A percentile compares a stretch with the other conserved stretches of the same genome.
Evolutionary conservation across 75 land plant species (phyloP).

Genomic region (Cryptomeria japonica): DNA sequence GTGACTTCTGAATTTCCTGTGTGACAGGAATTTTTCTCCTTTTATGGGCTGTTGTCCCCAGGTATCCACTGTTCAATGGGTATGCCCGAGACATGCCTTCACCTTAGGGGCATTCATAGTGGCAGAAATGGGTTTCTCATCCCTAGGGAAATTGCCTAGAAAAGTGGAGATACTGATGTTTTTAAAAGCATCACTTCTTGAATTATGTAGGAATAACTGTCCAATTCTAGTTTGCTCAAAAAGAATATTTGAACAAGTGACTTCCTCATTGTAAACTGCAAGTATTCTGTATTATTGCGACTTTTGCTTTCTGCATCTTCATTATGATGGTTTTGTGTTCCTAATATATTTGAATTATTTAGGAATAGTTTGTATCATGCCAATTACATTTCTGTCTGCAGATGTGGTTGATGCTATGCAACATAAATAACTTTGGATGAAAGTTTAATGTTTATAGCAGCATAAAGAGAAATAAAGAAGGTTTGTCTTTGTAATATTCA

Average conservation of each 20-base stretch:
- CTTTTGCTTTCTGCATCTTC: not conserved
- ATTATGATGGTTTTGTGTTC: not conserved
- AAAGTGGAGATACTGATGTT: not conserved
- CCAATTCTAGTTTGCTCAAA: not conserved
- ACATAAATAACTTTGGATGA: not conserved
- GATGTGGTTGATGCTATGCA: not conserved
- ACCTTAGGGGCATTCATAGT: not conserved
- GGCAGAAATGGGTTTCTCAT: not conserved
- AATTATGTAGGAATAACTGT: not conserved
- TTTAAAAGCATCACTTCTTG: not conserved
- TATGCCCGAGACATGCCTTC: not conserved
- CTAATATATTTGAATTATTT: not conserved
- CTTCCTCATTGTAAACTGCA: not conserved
- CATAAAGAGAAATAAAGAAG: not conserved
- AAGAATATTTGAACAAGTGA: not conserved
- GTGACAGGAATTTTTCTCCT: not conserved
- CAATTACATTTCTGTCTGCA: not conserved
- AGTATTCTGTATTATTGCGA: not conserved
- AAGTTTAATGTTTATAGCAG: not conserved
- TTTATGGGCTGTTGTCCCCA: not conserved
- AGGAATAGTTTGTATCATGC: not conserved
- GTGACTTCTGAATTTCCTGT: not conserved
- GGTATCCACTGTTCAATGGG: not conserved
- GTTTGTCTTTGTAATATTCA: not conserved
- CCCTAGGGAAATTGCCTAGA: not conserved